Evolutionary conservation across 2,329 filamentous ascomycete genomes (phyloP).

Genomic region (Epichloe gansuensis): DNA sequence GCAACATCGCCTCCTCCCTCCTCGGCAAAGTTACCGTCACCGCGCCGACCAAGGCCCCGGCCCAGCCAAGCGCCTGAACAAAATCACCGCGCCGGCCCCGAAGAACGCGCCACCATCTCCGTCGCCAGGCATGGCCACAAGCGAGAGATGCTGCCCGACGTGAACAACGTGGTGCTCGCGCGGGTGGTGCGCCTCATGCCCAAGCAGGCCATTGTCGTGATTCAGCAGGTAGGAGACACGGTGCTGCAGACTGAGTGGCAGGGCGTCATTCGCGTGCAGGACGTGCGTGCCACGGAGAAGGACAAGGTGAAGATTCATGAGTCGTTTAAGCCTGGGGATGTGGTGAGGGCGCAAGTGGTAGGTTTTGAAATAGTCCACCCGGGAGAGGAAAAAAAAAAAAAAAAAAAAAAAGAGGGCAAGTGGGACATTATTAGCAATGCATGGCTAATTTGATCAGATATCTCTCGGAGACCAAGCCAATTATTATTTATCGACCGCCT

Average conservation of each 20-base stretch:
- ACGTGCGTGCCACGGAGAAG: constrained; percentile 90
- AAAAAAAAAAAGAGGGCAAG: neutral
- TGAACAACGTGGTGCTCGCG: constrained; percentile 70
- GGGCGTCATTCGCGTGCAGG: constrained; percentile 75
- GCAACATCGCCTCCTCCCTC: constrained; percentile 70
- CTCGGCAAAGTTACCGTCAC: constrained; percentile 56
- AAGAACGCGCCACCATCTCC: constrained; percentile 41
- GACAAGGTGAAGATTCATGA: constrained; percentile 87
- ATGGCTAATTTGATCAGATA: constrained; percentile 39
- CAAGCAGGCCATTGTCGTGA: constrained; percentile 73
- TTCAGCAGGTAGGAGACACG: constrained; percentile 66
- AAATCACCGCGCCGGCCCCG: constrained; percentile 36
- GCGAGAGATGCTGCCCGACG: constrained; percentile 67
- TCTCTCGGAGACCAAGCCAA: constrained; percentile 87
- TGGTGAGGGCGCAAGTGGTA: constrained; percentile 76
- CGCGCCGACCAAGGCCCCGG: constrained; percentile 33
- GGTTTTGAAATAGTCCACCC: constrained; percentile 19
- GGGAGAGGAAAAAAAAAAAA: neutral
- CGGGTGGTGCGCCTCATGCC: constrained; percentile 77
- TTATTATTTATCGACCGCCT: constrained; percentile 88
- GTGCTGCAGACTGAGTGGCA: constrained; percentile 72
- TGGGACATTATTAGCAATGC: neutral
- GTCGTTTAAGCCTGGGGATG: constrained; percentile 83
- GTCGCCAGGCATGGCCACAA: constrained; percentile 38
- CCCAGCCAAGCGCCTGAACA: constrained; percentile 46